Conservation (phyloP, 83 land plant species). For the Diphasiastrum complanatum region DNA sequence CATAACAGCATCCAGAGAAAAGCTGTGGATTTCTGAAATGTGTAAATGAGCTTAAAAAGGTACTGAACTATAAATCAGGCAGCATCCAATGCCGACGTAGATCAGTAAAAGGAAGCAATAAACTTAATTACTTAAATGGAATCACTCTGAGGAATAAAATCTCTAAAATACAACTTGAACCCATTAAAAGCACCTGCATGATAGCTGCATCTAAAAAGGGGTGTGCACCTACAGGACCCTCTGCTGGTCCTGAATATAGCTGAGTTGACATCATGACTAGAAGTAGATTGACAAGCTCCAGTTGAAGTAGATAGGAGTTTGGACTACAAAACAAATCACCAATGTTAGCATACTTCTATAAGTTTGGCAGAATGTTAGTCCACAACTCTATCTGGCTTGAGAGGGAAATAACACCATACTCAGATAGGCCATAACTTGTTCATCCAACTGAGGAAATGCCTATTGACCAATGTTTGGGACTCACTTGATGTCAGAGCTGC, state of each 20-base stretch:
- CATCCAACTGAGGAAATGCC: neutral
- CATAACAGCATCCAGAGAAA: no score
- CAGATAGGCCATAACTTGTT: neutral
- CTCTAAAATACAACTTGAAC: no score
- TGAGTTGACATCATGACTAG: constrained; percentile 82
- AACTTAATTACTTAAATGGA: neutral
- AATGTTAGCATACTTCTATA: neutral
- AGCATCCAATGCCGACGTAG: neutral
- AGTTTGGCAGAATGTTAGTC: neutral
- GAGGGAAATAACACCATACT: neutral
- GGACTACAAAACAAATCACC: constrained; percentile 39
- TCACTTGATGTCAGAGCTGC: constrained; percentile 63
- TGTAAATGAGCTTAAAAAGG: constrained; percentile 4
- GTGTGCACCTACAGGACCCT: constrained; percentile 57
- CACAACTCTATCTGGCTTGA: neutral
- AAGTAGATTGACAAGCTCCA: constrained; percentile 71
- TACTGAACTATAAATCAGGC: neutral
- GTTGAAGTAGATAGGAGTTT: constrained; percentile 52
- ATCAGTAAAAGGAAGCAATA: neutral
- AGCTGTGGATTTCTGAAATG: no score
- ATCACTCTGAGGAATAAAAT: no score
- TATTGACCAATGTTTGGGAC: neutral
- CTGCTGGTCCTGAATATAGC: constrained; percentile 59
- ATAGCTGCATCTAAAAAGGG: constrained; percentile 86
- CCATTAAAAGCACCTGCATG: constrained; percentile 44